Base-by-base conservation (phyloP, 164 flowering plant genomes). In the Pachysandra terminalis region DNA sequence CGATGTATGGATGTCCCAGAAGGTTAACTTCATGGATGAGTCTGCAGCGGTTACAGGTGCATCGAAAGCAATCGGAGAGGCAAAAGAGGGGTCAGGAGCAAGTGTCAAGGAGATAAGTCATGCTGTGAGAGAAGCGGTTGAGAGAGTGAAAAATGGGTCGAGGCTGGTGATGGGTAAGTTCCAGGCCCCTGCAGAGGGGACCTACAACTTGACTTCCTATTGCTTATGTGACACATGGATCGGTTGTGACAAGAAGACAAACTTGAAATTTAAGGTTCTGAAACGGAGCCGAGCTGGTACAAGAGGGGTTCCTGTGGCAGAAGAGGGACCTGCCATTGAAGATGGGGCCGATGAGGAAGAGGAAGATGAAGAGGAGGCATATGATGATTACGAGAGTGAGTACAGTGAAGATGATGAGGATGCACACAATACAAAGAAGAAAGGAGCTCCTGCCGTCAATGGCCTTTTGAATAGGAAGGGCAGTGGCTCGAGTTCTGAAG, bases 331-430 rank as follows among this genome's bases (percentile, higher is more conserved):
- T 0, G 13, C 60, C 7, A 27, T 58, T 19, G 88, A 86, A 64
- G 89, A 83, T 57, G 85, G 79, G 35, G 41, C 59, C 21, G 93
- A 83, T 56, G 89, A 80, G 65, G 90, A 79, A 59, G 89, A 83
- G 66, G 93, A 83, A 60, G 77, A 68, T 19, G 85, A 85, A 27
- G 90, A 86, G 37, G 88, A 80, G 16, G 83, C 3, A 64, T 26
- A 84, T 61, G 86, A 85, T 45, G 87, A 84, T 74, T 83, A 86
- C 48, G 86, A 85, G 79, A 88, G 93, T 56, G 93, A 88, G 75
- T 88, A 88, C 71, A 88, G 93, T 63, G 90, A 88, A 63, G 93
- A 88, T 49, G 90, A 83, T 48, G 88, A 78, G 0, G 85, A 81
- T 49, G 75, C 62, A 21, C 64, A 78, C 26, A 76, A 68, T 51